These are phyloP conservation scores for Eutreptiella sp. DNA, from an alignment of 208 protist species.

Conservation along the genomic window DNA sequence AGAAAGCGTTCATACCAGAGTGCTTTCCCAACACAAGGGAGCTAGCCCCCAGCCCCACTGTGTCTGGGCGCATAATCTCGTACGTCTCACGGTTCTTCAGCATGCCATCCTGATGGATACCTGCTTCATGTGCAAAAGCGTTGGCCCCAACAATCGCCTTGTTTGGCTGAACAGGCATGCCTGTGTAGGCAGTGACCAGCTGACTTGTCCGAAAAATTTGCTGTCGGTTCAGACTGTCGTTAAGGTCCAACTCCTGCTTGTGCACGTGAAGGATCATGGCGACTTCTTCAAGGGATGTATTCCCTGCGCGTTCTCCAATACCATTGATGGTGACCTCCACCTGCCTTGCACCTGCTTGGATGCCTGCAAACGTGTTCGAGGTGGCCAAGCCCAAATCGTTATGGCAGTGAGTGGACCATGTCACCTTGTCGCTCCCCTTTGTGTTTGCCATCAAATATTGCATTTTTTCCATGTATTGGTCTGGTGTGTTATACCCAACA, in stretches of 20 bases:
- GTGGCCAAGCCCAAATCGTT: slow-evolving; percentile 52
- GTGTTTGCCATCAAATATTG: slow-evolving; percentile 36
- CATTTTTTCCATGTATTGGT: slow-evolving; percentile 42
- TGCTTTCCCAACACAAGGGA: slow-evolving; percentile 47
- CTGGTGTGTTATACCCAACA: slow-evolving; percentile 47
- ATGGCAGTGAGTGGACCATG: slow-evolving; percentile 52
- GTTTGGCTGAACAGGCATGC: slow-evolving; percentile 44
- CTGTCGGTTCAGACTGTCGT: slow-evolving; percentile 35
- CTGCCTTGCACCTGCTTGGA: slow-evolving; percentile 36
- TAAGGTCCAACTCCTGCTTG: slow-evolving; percentile 24
- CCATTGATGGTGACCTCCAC: slow-evolving; percentile 59
- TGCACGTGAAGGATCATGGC: slow-evolving; percentile 41
- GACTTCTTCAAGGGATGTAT: slow-evolving; percentile 48
- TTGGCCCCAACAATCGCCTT: slow-evolving; percentile 52
- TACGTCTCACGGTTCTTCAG: slow-evolving; percentile 50
- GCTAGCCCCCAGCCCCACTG: slow-evolving; percentile 34
- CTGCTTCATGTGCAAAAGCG: slow-evolving; percentile 55
- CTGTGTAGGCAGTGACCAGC: slow-evolving; percentile 32
- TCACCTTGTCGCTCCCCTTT: slow-evolving; percentile 16
- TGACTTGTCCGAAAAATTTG: slow-evolving; percentile 44
- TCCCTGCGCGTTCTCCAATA: slow-evolving; percentile 53
- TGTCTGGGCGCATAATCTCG: slow-evolving; percentile 49
- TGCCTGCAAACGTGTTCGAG: slow-evolving; percentile 47
- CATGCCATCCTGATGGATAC: slow-evolving; percentile 56
- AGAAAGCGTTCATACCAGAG: slow-evolving; percentile 41